These are phyloP conservation scores for Aureobasidium pullulans DNA, from an alignment of 2,329 filamentous ascomycete species.

Conservation along the genomic window DNA sequence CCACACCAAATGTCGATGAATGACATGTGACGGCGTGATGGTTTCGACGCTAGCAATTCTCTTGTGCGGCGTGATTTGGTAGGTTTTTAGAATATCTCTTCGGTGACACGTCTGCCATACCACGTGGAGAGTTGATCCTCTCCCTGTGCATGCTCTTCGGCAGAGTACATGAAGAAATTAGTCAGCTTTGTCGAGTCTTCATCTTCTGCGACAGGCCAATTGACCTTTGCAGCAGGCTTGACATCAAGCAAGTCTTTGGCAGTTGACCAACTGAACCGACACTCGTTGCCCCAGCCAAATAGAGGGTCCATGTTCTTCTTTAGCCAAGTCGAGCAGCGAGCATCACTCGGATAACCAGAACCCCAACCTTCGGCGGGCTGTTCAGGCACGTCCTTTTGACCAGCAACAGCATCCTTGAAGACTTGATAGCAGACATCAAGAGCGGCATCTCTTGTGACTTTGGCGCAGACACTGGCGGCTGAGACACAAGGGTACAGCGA, in stretches of 20 bases:
- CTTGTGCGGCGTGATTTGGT: background rate
- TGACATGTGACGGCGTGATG: background rate
- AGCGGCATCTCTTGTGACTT: constrained; percentile 87
- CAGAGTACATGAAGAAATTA: constrained; percentile 58
- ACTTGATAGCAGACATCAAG: constrained; percentile 68
- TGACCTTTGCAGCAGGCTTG: constrained; percentile 63
- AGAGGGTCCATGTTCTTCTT: constrained; percentile 81
- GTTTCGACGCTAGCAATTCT: background rate
- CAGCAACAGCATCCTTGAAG: constrained; percentile 32
- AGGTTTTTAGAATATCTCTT: constrained; percentile 57
- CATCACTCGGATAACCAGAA: constrained; percentile 88
- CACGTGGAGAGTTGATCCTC: constrained; percentile 66
- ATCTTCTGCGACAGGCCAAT: constrained; percentile 72
- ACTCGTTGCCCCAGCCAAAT: constrained; percentile 92
- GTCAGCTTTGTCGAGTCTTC: constrained; percentile 61
- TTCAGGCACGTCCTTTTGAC: constrained; percentile 22
- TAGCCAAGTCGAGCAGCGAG: constrained; percentile 72
- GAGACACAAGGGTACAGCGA: constrained; percentile 87
- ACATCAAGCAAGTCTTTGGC: constrained; percentile 85
- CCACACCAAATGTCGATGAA: too few species aligned
- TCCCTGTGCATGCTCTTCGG: constrained; percentile 34
- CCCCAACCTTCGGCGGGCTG: constrained; percentile 58
- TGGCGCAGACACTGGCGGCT: constrained; percentile 88
- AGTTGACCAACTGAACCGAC: constrained; percentile 92
- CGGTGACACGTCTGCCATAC: constrained; percentile 68